These are phyloP conservation scores for Apiospora malaysiana DNA, from an alignment of 2,329 filamentous ascomycete genomes.

Conservation along the genomic window DNA sequence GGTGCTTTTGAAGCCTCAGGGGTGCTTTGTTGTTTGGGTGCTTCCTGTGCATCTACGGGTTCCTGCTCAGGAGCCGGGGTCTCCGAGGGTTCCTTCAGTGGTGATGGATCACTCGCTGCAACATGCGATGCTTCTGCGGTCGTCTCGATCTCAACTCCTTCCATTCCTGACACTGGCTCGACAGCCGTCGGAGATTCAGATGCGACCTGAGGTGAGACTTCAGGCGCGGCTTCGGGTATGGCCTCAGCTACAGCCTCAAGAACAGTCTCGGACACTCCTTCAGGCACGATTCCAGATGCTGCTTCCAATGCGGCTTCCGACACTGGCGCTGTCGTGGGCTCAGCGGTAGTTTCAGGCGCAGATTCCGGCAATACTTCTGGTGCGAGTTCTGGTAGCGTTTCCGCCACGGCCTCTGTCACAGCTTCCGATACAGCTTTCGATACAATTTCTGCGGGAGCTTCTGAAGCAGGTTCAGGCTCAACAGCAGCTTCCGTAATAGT, in stretches of 20 bases:
- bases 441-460: neutral
- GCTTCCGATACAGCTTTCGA: neutral
- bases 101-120: neutral
- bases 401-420: neutral
- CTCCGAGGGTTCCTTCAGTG: neutral
- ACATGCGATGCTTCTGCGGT: neutral
- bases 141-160: neutral
- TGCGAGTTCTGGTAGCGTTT: neutral
- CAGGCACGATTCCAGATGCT: neutral
- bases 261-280: neutral
- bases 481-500: neutral
- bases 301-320: neutral
- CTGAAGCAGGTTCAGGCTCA: neutral
- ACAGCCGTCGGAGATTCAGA: neutral
- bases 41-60: neutral
- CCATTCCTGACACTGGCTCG: neutral
- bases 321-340: neutral
- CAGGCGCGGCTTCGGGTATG: slow-evolving; percentile 4
- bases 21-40: neutral
- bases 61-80: neutral
- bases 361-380: neutral
- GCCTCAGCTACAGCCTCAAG: neutral
- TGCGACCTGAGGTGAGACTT: neutral
- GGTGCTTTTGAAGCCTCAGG: neutral
- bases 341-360: neutral